Evolutionary conservation across 2,329 filamentous ascomycete species (phyloP).

Genomic region (Pyrenophora seminiperda): DNA sequence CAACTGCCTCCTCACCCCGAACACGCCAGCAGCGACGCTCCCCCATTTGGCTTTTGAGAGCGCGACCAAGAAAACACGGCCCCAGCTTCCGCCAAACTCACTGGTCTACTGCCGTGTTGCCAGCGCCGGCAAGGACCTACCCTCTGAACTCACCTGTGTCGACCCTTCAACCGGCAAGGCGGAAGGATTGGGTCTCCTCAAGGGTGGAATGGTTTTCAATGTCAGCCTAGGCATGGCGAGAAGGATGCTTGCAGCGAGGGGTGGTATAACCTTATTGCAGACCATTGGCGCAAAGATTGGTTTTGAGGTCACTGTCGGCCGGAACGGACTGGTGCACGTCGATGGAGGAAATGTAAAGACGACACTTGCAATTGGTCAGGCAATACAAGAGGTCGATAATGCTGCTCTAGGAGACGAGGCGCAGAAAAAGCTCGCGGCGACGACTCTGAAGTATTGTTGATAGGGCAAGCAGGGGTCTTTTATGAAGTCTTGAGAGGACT

Average conservation of each 20-base stretch:
- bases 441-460: constrained; percentile 64
- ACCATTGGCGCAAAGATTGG: constrained; percentile 80
- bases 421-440: constrained; percentile 73
- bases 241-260: constrained; percentile 68
- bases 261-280: constrained; percentile 73
- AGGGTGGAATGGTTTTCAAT: constrained; percentile 83
- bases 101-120: constrained; percentile 88
- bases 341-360: constrained; percentile 75
- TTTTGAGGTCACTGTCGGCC: constrained; percentile 92
- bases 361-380: constrained; percentile 77
- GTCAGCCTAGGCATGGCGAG: constrained; percentile 83
- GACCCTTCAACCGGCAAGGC: constrained; percentile 84
- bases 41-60: constrained; percentile 92
- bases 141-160: constrained; percentile 89
- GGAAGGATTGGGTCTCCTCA: constrained; percentile 83
- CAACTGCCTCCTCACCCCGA: constrained; percentile 74
- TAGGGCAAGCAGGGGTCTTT: background rate
- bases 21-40: constrained; percentile 68
- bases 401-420: constrained; percentile 65
- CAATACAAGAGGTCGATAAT: constrained; percentile 78
- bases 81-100: constrained; percentile 73
- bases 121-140: constrained; percentile 66
- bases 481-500: background rate
- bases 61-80: constrained; percentile 89
- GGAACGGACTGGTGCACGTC: constrained; percentile 93